Conservation (phyloP, 164 flowering plant genomes). For the Taxillus chinensis region DNA sequence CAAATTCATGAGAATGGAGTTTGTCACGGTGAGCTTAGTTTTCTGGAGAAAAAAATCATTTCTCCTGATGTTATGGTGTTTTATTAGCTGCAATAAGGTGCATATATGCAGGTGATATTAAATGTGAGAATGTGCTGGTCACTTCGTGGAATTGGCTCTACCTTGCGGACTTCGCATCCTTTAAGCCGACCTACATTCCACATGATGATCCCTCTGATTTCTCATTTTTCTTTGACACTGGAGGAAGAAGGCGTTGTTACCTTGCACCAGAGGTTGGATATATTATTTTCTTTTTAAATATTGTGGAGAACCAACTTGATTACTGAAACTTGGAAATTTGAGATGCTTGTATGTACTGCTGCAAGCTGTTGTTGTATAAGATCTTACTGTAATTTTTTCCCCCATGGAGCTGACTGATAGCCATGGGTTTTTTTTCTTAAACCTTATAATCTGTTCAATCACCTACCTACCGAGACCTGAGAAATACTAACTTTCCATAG, state of each 20-base stretch:
- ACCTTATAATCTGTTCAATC: too few species aligned
- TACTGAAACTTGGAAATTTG: too few species aligned
- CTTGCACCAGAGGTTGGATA: conserved; percentile 88
- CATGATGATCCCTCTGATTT: conserved; percentile 98
- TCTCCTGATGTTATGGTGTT: background rate
- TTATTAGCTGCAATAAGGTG: conserved; percentile 6
- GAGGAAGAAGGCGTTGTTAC: conserved; percentile 94
- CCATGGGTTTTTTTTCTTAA: too few species aligned
- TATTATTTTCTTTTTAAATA: background rate
- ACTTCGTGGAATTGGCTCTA: conserved; percentile 99
- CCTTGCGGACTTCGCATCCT: conserved; percentile 97
- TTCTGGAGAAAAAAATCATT: background rate
- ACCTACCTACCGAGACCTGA: too few species aligned
- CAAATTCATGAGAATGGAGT: conserved; percentile 93
- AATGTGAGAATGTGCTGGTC: conserved; percentile 95
- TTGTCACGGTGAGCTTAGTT: conserved; percentile 72
- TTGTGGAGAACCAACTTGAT: too few species aligned
- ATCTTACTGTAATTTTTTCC: too few species aligned
- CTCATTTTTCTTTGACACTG: conserved; percentile 95
- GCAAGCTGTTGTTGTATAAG: too few species aligned
- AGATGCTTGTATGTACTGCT: too few species aligned
- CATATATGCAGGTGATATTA: conserved; percentile 67
- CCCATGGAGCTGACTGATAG: too few species aligned
- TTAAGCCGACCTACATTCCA: conserved; percentile 94
- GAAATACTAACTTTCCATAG: too few species aligned